phyloP scores from a whole-genome alignment of 495 filamentous ascomycete species.

The Pyrenula massariospora region DNA sequence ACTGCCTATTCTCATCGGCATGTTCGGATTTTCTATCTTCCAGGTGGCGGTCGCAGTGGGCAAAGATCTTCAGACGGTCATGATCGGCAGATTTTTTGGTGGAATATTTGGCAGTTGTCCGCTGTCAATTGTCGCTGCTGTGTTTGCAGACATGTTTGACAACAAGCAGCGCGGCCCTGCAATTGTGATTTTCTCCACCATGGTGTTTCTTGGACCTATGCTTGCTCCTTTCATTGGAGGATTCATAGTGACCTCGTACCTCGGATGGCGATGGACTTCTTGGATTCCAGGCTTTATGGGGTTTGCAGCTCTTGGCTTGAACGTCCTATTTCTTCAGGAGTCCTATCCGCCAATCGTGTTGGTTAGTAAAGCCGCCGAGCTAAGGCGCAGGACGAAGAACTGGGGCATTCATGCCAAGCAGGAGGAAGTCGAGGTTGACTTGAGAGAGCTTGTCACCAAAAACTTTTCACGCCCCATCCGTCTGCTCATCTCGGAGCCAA shows the following conservation, averaged over 20 bases:
- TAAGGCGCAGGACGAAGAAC: slow-evolving; percentile 29
- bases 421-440: slow-evolving; percentile 29
- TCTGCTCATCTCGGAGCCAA: slow-evolving; percentile 16
- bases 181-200: slow-evolving; percentile 36
- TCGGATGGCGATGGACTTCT: slow-evolving; percentile 38
- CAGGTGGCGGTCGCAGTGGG: slow-evolving; percentile 39
- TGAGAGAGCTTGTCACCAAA: slow-evolving; percentile 23
- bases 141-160: slow-evolving; percentile 40
- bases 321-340: slow-evolving; percentile 19
- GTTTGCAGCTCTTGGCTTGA: slow-evolving; percentile 10
- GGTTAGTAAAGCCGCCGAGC: slow-evolving; percentile 20
- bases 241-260: slow-evolving; percentile 21
- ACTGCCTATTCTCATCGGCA: slow-evolving; percentile 2
- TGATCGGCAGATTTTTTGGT: slow-evolving; percentile 38
- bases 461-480: slow-evolving; percentile 21
- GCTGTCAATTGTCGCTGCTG: slow-evolving; percentile 34
- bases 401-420: slow-evolving; percentile 37
- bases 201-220: slow-evolving; percentile 37
- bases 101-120: slow-evolving; percentile 39
- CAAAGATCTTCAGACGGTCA: slow-evolving; percentile 40
- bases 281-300: slow-evolving; percentile 25
- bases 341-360: slow-evolving; percentile 30
- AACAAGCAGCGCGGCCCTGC: slow-evolving; percentile 34
- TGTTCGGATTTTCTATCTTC: slow-evolving; percentile 40
- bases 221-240: slow-evolving; percentile 37